phyloP scores from a whole-genome alignment of 768 basidiomycete genomes.

The Trichaptum fuscoviolaceum region DNA sequence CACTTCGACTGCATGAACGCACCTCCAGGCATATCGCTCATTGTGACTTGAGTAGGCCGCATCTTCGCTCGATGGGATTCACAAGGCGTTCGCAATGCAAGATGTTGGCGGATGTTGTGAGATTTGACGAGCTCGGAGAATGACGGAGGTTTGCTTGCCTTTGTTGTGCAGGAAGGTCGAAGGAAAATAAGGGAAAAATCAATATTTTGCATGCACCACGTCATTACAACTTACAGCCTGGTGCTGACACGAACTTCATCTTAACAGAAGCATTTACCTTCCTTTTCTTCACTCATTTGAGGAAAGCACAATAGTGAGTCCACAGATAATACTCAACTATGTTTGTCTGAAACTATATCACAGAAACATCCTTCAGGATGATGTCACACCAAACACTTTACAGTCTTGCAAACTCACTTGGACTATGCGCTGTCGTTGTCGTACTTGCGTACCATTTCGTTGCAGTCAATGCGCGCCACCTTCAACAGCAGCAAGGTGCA shows the following conservation, averaged over 20 bases:
- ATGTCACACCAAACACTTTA: conserved; percentile 79
- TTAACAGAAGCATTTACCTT: no score
- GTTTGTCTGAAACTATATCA: not conserved
- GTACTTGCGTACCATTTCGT: conserved; percentile 89
- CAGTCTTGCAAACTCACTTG: conserved; percentile 76
- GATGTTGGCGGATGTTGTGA: not conserved
- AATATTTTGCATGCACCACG: not conserved
- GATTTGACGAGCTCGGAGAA: not conserved
- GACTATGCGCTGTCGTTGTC: conserved; percentile 79
- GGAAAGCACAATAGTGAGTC: not conserved
- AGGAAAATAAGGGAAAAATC: not conserved
- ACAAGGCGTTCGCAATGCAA: not conserved
- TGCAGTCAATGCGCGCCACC: conserved; percentile 67
- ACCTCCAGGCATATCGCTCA: conserved; percentile 83
- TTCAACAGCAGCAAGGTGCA: conserved; percentile 12
- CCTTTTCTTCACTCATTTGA: no score
- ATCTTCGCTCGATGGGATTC: conserved; percentile 28
- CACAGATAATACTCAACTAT: not conserved
- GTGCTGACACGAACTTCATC: not conserved
- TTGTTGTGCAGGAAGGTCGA: not conserved
- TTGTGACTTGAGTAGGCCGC: conserved; percentile 56
- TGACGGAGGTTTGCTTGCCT: not conserved
- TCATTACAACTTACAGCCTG: no score
- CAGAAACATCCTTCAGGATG: conserved; percentile 31
- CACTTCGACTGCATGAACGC: conserved; percentile 27